These are phyloP conservation scores for Arabidopsis thaliana DNA, from an alignment of 345 rosid genomes.

Conservation along the genomic window DNA sequence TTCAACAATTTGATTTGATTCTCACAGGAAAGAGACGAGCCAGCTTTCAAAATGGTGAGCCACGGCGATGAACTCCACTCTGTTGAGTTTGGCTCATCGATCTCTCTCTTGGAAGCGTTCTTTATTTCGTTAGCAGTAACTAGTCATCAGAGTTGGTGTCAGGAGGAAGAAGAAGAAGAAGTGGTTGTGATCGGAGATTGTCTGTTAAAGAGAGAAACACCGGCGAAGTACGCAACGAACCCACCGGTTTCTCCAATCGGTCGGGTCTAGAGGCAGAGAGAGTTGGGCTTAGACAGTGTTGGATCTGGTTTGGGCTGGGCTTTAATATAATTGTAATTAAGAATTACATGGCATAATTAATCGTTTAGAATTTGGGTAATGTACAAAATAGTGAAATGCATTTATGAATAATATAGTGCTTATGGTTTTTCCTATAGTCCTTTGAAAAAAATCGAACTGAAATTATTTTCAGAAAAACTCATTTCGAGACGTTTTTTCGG, in stretches of 20 bases:
- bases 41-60: conserved; percentile 62
- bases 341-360: conserved; percentile 9
- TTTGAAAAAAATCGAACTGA: not conserved
- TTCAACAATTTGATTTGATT: not conserved
- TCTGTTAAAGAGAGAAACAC: conserved; percentile 41
- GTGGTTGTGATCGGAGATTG: conserved; percentile 23
- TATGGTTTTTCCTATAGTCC: not conserved
- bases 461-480: not conserved
- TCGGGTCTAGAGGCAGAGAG: conserved; percentile 55
- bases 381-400: conserved; percentile 39
- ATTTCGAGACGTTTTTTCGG: not conserved
- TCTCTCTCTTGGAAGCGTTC: conserved; percentile 74
- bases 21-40: conserved; percentile 43
- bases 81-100: conserved; percentile 62
- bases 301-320: conserved; percentile 4
- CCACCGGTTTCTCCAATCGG: conserved; percentile 90
- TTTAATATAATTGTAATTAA: conserved; percentile 34
- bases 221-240: conserved; percentile 59
- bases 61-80: conserved; percentile 64
- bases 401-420: conserved; percentile 19
- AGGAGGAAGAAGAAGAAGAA: conserved; percentile 38
- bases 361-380: conserved; percentile 9
- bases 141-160: conserved; percentile 50
- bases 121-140: conserved; percentile 62
- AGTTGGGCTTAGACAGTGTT: conserved; percentile 3